Evolutionary conservation across 2,329 filamentous ascomycete genomes (phyloP).

Genomic region (Aspergillus amoenus): DNA sequence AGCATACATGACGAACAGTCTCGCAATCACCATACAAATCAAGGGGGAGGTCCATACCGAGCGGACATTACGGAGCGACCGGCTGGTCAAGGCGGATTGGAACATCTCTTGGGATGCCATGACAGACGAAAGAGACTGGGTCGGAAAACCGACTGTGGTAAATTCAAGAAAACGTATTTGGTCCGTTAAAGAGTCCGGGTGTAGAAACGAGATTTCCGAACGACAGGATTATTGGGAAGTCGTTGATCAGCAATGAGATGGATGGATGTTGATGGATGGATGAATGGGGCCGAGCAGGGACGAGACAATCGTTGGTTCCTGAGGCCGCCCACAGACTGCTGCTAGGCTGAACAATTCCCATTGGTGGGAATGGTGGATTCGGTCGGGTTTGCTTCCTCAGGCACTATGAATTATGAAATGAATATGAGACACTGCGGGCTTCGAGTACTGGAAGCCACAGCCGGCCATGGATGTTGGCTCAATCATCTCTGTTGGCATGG

Average conservation of each 20-base stretch:
- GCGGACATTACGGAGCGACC: slow-evolving; percentile 83
- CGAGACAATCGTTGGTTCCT: slow-evolving; percentile 10
- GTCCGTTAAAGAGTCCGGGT: background rate
- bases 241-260: slow-evolving; percentile 1
- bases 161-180: background rate
- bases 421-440: background rate
- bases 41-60: slow-evolving; percentile 57
- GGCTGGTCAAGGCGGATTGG: slow-evolving; percentile 66
- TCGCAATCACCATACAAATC: background rate
- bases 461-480: background rate
- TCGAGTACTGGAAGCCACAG: background rate
- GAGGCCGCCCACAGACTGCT: slow-evolving; percentile 1
- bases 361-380: slow-evolving; percentile 2
- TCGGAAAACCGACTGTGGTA: background rate
- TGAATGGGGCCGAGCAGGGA: slow-evolving; percentile 11
- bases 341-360: slow-evolving; percentile 8
- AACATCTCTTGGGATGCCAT: slow-evolving; percentile 39
- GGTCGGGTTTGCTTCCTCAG: background rate
- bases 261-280: slow-evolving; percentile 9
- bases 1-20: background rate
- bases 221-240: slow-evolving; percentile 1
- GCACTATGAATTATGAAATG: slow-evolving; percentile 6
- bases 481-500: background rate
- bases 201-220: background rate
- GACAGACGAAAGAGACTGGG: slow-evolving; percentile 9